phyloP scores from a whole-genome alignment of 345 rosid genomes.

The Ceriops zippeliana region DNA sequence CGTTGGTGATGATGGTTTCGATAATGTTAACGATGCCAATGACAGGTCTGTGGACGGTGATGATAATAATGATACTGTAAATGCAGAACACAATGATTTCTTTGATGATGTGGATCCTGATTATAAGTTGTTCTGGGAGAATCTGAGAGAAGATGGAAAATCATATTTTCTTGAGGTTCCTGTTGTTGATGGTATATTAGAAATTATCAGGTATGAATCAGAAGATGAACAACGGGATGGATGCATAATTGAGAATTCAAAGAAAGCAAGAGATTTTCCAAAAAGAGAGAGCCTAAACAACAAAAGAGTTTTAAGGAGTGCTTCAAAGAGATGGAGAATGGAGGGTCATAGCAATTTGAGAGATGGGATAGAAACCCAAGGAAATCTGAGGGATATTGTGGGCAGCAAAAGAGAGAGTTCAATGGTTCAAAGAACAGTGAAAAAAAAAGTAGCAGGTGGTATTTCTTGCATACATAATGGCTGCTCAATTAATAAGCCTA shows the following conservation, averaged over 20 bases:
- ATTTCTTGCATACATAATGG: slow-evolving; percentile 9
- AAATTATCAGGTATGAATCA: slow-evolving; percentile 3
- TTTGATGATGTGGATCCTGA: slow-evolving; percentile 25
- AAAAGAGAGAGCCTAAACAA: neutral
- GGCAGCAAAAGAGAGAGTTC: slow-evolving; percentile 12
- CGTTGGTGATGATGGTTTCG: neutral
- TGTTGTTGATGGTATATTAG: slow-evolving; percentile 1
- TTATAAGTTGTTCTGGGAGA: slow-evolving; percentile 35
- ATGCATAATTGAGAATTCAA: slow-evolving; percentile 1
- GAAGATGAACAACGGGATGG: slow-evolving; percentile 5
- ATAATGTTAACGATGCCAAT: too few species aligned
- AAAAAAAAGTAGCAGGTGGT: slow-evolving; percentile 15
- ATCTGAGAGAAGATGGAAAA: slow-evolving; percentile 5
- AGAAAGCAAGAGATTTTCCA: neutral
- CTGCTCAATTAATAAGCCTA: neutral
- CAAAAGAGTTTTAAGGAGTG: neutral
- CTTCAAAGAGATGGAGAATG: neutral
- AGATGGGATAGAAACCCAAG: slow-evolving; percentile 3
- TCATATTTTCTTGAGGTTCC: slow-evolving; percentile 31
- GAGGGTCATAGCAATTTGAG: neutral
- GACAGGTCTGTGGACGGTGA: too few species aligned
- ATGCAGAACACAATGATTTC: neutral
- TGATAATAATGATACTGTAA: too few species aligned
- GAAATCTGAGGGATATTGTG: neutral
- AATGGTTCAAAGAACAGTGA: slow-evolving; percentile 16